A percentile compares a stretch with the other conserved stretches of the same genome.
Evolutionary conservation across 163 green algal genomes (phyloP).

Genomic region (Prototheca wickerhamii): DNA sequence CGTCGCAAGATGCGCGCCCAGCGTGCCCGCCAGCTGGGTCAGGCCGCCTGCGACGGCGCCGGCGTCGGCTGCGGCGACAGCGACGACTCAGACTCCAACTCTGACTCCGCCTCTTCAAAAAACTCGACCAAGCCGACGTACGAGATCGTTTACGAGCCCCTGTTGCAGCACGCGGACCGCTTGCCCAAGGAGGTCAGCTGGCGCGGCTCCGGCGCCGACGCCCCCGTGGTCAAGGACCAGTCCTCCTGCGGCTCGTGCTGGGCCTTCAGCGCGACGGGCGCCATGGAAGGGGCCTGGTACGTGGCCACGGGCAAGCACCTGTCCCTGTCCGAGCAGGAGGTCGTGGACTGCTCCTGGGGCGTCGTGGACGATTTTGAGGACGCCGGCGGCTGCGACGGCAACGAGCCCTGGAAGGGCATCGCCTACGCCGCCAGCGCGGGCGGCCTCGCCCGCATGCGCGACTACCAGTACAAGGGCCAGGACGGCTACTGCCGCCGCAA

Average conservation of each 20-base stretch:
- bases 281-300: slow-evolving; percentile 53
- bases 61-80: too few species aligned
- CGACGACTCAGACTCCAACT: not conserved
- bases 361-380: slow-evolving; percentile 11
- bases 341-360: slow-evolving; percentile 75
- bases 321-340: slow-evolving; percentile 64
- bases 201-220: slow-evolving; percentile 47
- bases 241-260: slow-evolving; percentile 65
- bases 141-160: slow-evolving; percentile 23
- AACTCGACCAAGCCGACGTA: not conserved
- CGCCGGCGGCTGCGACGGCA: slow-evolving; percentile 40
- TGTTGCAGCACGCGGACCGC: not conserved
- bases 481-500: slow-evolving; percentile 38
- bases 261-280: slow-evolving; percentile 46
- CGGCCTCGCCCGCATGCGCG: slow-evolving; percentile 33
- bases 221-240: slow-evolving; percentile 49
- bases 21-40: too few species aligned
- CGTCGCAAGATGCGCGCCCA: not conserved
- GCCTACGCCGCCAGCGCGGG: slow-evolving; percentile 48
- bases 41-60: slow-evolving; percentile 6
- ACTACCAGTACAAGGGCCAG: slow-evolving; percentile 48
- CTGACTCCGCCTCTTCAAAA: too few species aligned
- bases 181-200: slow-evolving; percentile 54
- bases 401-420: slow-evolving; percentile 29
- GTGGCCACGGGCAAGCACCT: slow-evolving; percentile 38